A percentile compares a stretch with the other conserved stretches of the same genome.
Evolutionary conservation across 78 protist genomes (phyloP).

Genomic region (Trichosphaerium sp.): DNA sequence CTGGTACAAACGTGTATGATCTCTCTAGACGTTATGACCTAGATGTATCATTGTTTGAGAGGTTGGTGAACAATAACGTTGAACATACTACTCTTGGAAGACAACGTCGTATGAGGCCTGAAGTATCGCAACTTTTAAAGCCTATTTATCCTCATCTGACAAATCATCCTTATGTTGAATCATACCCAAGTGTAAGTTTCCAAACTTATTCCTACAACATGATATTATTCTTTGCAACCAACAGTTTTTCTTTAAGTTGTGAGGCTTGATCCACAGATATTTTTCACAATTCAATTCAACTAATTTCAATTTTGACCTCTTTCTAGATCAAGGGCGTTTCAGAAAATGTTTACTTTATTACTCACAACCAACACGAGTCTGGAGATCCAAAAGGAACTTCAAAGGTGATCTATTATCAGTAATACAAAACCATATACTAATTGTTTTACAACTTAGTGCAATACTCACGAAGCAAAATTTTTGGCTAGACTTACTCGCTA

Average conservation of each 20-base stretch:
- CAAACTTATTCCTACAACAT: no score
- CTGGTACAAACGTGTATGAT: conserved; percentile 21
- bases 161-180: conserved; percentile 7
- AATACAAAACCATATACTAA: no score
- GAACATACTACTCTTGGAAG: conserved; percentile 4
- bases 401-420: no score
- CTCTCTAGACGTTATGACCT: conserved; percentile 16
- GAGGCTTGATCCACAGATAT: no score
- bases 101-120: conserved; percentile 80
- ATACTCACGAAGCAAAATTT: conserved; percentile 33
- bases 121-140: conserved; percentile 33
- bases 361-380: conserved; percentile 34
- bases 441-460: conserved; percentile 13
- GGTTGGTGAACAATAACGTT: conserved; percentile 35
- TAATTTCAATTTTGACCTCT: background rate
- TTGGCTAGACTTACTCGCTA: conserved; percentile 9
- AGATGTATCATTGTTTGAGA: conserved; percentile 63
- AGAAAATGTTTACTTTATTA: conserved; percentile 19
- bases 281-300: no score
- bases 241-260: no score
- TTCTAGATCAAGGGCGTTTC: conserved; percentile 16
- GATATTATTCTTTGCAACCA: no score
- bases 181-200: background rate
- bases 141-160: conserved; percentile 23
- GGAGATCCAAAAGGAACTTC: background rate